Evolutionary conservation across 1,139 yeast genomes (phyloP).

Genomic region (Schizosaccharomyces versatilis): DNA sequence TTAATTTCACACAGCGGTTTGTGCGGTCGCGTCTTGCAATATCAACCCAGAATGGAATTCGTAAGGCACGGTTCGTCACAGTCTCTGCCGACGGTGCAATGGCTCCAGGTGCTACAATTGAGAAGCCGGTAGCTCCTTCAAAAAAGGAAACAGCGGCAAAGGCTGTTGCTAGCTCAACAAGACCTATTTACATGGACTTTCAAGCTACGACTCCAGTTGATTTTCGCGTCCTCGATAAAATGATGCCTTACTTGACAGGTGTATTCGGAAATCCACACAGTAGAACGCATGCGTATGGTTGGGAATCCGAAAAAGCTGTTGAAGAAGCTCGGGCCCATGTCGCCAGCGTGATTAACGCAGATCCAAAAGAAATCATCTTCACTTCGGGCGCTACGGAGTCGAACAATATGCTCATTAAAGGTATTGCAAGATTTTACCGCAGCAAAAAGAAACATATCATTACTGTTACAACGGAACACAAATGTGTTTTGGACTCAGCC

Average conservation of each 20-base stretch:
- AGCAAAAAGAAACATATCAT: slow-evolving; percentile 82
- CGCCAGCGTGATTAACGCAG: slow-evolving; percentile 72
- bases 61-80: not conserved
- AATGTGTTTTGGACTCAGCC: slow-evolving; percentile 90
- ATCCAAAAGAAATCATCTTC: slow-evolving; percentile 87
- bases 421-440: slow-evolving; percentile 80
- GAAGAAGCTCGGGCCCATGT: slow-evolving; percentile 66
- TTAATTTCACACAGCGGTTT: no score
- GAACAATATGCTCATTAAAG: slow-evolving; percentile 83
- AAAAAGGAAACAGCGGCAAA: not conserved
- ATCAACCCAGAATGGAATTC: no score
- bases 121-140: not conserved
- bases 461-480: slow-evolving; percentile 92
- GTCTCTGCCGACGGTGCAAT: not conserved
- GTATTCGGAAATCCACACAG: slow-evolving; percentile 94
- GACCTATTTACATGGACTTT: slow-evolving; percentile 85
- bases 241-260: slow-evolving; percentile 83
- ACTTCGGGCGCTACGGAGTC: slow-evolving; percentile 97
- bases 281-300: slow-evolving; percentile 91
- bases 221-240: slow-evolving; percentile 83
- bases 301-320: slow-evolving; percentile 92
- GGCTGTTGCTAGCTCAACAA: slow-evolving; percentile 18
- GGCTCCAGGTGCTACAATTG: not conserved
- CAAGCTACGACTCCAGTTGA: slow-evolving; percentile 97
- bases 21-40: no score